Evolutionary conservation across 345 rosid genomes (phyloP).

Genomic region (Brassica rapa): DNA sequence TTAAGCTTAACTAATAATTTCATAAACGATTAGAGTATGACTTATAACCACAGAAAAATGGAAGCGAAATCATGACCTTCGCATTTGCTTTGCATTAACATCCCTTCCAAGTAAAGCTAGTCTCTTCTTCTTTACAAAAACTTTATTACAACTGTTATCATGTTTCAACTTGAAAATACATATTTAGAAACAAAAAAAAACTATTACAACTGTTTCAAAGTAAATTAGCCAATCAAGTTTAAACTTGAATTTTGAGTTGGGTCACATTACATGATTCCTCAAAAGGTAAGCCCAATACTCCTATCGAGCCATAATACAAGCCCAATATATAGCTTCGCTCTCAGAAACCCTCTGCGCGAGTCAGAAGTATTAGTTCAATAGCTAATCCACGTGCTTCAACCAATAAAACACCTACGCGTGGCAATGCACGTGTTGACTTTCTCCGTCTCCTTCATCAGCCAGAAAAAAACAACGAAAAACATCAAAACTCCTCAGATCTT

Average conservation of each 20-base stretch:
- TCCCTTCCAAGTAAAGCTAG: slow-evolving; percentile 16
- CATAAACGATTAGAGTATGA: neutral
- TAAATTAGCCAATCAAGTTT: neutral
- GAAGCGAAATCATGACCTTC: neutral
- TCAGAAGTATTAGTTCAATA: neutral
- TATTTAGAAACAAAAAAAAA: too few relatives aligned
- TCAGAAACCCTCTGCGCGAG: neutral
- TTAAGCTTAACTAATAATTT: too few relatives aligned
- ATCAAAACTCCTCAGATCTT: slow-evolving; percentile 25
- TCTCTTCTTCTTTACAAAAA: neutral
- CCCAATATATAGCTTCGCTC: neutral
- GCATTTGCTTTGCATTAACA: slow-evolving; percentile 12
- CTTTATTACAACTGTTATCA: neutral
- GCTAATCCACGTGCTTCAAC: slow-evolving; percentile 5
- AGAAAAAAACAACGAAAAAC: neutral
- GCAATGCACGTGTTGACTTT: slow-evolving; percentile 17
- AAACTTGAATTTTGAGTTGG: neutral
- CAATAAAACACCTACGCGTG: slow-evolving; percentile 28
- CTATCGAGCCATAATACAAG: neutral
- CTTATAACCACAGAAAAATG: neutral
- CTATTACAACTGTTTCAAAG: too few relatives aligned
- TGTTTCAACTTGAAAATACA: too few relatives aligned
- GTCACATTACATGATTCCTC: neutral
- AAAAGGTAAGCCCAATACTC: neutral
- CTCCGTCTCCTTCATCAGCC: slow-evolving; percentile 8